Base-by-base conservation (phyloP, 305 asterid genomes). In the Stenogyne calaminthoides region DNA sequence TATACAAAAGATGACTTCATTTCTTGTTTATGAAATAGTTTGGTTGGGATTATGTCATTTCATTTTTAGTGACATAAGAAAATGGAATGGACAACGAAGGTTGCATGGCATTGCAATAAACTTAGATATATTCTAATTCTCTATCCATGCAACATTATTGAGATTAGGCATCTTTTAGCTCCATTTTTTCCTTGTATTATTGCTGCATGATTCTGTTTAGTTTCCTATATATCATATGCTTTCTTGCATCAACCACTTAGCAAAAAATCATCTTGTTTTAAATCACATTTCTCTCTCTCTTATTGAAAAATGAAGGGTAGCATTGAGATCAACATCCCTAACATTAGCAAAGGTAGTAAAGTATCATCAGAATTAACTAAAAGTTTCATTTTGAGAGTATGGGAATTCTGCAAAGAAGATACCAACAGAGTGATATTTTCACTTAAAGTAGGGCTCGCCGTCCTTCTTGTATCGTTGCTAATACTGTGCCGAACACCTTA, bases 391-490 rank as follows among this genome's bases (percentile, higher is more conserved):
- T 29, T 76, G 73, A 76, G 73, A 14, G 82, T 88, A 34, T 83
- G 88, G 91, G 81, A 65, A 11, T 85, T 89, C 42, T 80, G 88
- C 83, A 82, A 74, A 79, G 91, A 88, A 81, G 91, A 89, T 57
- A 77, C 11, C 16, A 82, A 83, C 54, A 83, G 91, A 78, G 84
- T 86, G 2, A 57, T 64, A 9, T 89, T 86, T 76, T 71, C 93
- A 9, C 80, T 87, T 34, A 89, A 89, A 83, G 96, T 80, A 1
- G 93, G 93, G 39, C 80, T 89, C 1, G 87, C 93, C 11, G 88
- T 89, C 70, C 84, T 88, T 20, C 82, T 86, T 12, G 89, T 82
- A 29, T 89, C 96, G 3, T 82, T 88, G 27, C 77, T 89, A 56
- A 84, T 86, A 77, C 73, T 88, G 57, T 77, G 88, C 59, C 78